Evolutionary conservation across 352 stramenopile genomes (phyloP), one percentile per base, ranked within the genome.

Genomic region (Phytophthora agathidicida): DNA sequence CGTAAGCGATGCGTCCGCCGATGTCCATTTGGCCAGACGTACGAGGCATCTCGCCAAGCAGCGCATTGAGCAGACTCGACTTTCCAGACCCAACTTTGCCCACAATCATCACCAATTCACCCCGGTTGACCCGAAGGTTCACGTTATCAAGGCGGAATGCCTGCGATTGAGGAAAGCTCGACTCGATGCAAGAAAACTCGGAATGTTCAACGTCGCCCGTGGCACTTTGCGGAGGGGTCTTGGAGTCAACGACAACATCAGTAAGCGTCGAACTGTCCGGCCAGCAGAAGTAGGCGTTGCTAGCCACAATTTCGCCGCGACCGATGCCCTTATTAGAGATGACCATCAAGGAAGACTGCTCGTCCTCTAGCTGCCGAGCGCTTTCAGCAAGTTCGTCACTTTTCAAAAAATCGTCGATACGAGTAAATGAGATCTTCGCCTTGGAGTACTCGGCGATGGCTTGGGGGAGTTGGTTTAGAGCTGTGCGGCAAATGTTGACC

Each of bases 391-490:
- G n/a, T n/a, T n/a, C n/a, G n/a, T n/a, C n/a, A n/a, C n/a, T n/a
- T n/a, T n/a, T n/a, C n/a, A n/a, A n/a, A 16, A 53, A 66, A 2
- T 23, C 14, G 17, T 66, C 48, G 16, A 66, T 60, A 8, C 49
- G 47, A 1, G 42, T 13, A 49, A 71, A 71, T 47, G 56, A 67
- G 30, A 71, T 56, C 8, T 51, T 83, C 3, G 62, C 62, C 33
- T 71, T 56, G 9, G 67, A 55, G 5, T 67, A 55, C 6, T 67
- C 67, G 37, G 61, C 67, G 24, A 71, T 35, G 24, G 67, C 62
- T 20, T 71, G 62, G 11, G 62, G 62, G 22, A 71, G 45, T 56
- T 98, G 98, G 55, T 97, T 96, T 19, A 99, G n/a, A n/a, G 62
- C 56, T 22, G 67, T 67, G 10, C 62, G 55, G 23, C 67, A 37